These are phyloP conservation scores for Gaertneriomyces semiglobifer DNA, from an alignment of 192 early-diverging fungal species.

Conservation along the genomic window DNA sequence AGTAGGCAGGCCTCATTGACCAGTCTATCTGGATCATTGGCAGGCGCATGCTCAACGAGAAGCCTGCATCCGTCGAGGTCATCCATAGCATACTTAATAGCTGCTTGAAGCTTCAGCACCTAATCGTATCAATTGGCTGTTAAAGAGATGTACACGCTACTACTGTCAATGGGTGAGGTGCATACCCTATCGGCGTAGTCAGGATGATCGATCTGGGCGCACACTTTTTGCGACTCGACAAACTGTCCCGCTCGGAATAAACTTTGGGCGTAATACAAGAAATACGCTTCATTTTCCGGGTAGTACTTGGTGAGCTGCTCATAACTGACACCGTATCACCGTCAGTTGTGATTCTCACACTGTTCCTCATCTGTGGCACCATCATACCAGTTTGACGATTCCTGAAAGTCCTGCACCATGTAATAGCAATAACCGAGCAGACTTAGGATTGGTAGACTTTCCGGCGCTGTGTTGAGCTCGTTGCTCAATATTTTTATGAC, in stretches of 20 bases:
- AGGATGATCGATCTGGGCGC: slow-evolving; percentile 42
- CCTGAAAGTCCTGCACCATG: slow-evolving; percentile 52
- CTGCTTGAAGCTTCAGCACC: slow-evolving; percentile 57
- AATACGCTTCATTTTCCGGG: slow-evolving; percentile 53
- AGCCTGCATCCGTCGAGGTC: slow-evolving; percentile 55
- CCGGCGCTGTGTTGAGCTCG: slow-evolving; percentile 45
- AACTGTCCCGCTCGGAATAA: slow-evolving; percentile 58
- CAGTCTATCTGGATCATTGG: slow-evolving; percentile 54
- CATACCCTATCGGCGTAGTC: slow-evolving; percentile 44
- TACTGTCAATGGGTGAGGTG: not conserved
- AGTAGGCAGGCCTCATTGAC: slow-evolving; percentile 56
- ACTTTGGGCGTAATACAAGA: slow-evolving; percentile 55
- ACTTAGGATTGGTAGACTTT: slow-evolving; percentile 49
- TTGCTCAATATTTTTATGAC: slow-evolving; percentile 54
- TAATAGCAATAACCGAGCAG: slow-evolving; percentile 57
- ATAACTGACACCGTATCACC: slow-evolving; percentile 41
- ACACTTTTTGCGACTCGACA: slow-evolving; percentile 51
- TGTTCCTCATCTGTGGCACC: not conserved
- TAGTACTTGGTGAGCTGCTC: slow-evolving; percentile 50
- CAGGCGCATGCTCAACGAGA: slow-evolving; percentile 48
- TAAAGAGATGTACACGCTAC: not conserved
- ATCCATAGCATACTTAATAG: slow-evolving; percentile 58
- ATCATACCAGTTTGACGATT: slow-evolving; percentile 47
- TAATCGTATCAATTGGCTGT: slow-evolving; percentile 8
- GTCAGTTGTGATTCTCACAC: not conserved